Evolutionary conservation across 768 basidiomycete species (phyloP), one percentile per base, ranked within the genome.

Genomic region (Glaciozyma antarctica): DNA sequence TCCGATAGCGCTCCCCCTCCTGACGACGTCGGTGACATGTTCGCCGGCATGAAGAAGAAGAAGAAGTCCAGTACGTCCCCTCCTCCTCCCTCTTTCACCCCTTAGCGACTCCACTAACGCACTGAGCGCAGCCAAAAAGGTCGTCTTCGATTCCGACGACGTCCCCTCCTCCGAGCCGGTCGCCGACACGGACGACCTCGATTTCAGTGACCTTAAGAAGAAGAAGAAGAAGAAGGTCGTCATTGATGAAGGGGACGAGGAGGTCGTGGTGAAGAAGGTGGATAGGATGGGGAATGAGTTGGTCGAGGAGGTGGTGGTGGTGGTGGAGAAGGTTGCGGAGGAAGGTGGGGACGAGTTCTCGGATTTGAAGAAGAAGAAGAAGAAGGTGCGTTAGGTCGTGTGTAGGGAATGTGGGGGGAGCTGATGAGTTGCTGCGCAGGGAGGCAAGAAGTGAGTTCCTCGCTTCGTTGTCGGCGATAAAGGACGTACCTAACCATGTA

Each of bases 191-290:
- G 90, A 88, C 67, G 92, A 92, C 72, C 81, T 93, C 64, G 89
- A 91, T 78, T 97, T 97, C 76, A 90, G 88, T 10, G 94, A 97
- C 75, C 81, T 97, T 77, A 95, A 97, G 81, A 80, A 80, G 76
- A 94, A 92, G 82, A 93, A 67, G 61, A 65, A 93, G 79, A 92
- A 92, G 75, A 67, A 78, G 77, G 75, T 77, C 57, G 78, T 78
- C 61, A 64, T 75, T 44, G 77, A 71, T 21, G 65, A 66, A 24
- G 70, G 70, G 49, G 72, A 69, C 47, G 64, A 60, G 26, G 59
- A 52, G 38, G 59, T 57, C 41, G 51, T 47, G 24, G 55, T 32
- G 15, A 15, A 24, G 45, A 66, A 65, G 48, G n/a, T 60, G 43
- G 65, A 73, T 66, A 66, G 66, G 59, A 44, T 69, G 54, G 65